Conservation (phyloP, 805 yeast species). For the Wickerhamomyces canadensis region DNA sequence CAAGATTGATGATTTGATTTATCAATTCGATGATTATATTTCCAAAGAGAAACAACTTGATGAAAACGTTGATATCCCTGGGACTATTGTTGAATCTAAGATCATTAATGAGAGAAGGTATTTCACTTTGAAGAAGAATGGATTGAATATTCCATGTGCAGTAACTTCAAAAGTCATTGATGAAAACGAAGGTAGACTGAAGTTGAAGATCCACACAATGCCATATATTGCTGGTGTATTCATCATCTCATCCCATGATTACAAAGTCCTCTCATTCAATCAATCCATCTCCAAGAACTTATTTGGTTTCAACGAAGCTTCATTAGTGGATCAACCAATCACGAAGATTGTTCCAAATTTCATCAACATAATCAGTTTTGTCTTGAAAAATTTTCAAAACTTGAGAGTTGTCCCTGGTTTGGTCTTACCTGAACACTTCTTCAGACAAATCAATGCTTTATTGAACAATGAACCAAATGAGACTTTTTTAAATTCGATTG, state of each 20-base stretch:
- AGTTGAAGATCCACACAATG: slow-evolving; percentile 65
- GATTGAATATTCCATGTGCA: slow-evolving; percentile 64
- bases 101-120: slow-evolving; percentile 55
- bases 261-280: slow-evolving; percentile 64
- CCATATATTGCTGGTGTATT: slow-evolving; percentile 88
- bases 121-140: slow-evolving; percentile 47
- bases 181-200: slow-evolving; percentile 37
- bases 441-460: slow-evolving; percentile 52
- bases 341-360: slow-evolving; percentile 62
- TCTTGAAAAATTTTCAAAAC: slow-evolving; percentile 31
- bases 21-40: slow-evolving; percentile 18
- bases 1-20: slow-evolving; percentile 23
- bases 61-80: slow-evolving; percentile 14
- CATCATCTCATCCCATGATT: slow-evolving; percentile 43
- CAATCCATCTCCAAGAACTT: slow-evolving; percentile 71
- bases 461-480: slow-evolving; percentile 33
- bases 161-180: slow-evolving; percentile 56
- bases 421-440: slow-evolving; percentile 88
- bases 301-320: slow-evolving; percentile 57
- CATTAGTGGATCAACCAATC: slow-evolving; percentile 42
- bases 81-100: slow-evolving; percentile 29
- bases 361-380: slow-evolving; percentile 29
- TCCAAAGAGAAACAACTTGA: slow-evolving; percentile 9
- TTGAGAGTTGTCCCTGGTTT: slow-evolving; percentile 52
- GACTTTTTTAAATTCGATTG: slow-evolving; percentile 57